These are phyloP conservation scores for Blepharisma japonicum DNA, from an alignment of 73 alveolate genomes.

Conservation along the genomic window DNA sequence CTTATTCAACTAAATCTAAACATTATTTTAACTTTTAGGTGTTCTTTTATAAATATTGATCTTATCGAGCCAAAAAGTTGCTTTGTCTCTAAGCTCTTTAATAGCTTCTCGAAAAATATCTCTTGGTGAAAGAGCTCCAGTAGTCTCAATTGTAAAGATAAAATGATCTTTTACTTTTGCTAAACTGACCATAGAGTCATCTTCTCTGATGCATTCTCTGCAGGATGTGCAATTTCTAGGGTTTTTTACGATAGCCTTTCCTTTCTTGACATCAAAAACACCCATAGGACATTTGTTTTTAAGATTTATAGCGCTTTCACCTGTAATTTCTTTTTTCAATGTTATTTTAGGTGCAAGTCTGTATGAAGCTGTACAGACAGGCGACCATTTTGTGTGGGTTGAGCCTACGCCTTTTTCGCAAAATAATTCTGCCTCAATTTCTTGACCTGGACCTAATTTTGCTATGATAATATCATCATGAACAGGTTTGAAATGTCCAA, in stretches of 20 bases:
- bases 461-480: slow-evolving; percentile 89
- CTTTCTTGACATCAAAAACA: slow-evolving; percentile 86
- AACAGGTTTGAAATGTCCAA: slow-evolving; percentile 76
- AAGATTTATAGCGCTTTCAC: slow-evolving; percentile 80
- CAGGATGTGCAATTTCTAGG: slow-evolving; percentile 93
- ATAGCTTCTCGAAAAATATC: slow-evolving; percentile 77
- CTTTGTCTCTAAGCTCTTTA: slow-evolving; percentile 40
- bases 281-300: slow-evolving; percentile 83
- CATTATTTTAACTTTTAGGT: not conserved
- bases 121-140: slow-evolving; percentile 76
- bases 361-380: slow-evolving; percentile 95
- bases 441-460: slow-evolving; percentile 93
- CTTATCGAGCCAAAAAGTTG: not conserved
- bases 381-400: slow-evolving; percentile 98
- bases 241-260: slow-evolving; percentile 79
- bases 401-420: slow-evolving; percentile 95
- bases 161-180: slow-evolving; percentile 86
- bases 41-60: slow-evolving; percentile 14
- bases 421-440: slow-evolving; percentile 82
- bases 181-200: slow-evolving; percentile 67
- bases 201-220: slow-evolving; percentile 95
- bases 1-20: too few species aligned
- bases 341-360: slow-evolving; percentile 81
- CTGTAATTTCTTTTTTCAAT: slow-evolving; percentile 56
- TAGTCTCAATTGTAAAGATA: slow-evolving; percentile 90